These are phyloP conservation scores for Cardamine occulta DNA, from an alignment of 345 rosid genomes.

Conservation along the genomic window DNA sequence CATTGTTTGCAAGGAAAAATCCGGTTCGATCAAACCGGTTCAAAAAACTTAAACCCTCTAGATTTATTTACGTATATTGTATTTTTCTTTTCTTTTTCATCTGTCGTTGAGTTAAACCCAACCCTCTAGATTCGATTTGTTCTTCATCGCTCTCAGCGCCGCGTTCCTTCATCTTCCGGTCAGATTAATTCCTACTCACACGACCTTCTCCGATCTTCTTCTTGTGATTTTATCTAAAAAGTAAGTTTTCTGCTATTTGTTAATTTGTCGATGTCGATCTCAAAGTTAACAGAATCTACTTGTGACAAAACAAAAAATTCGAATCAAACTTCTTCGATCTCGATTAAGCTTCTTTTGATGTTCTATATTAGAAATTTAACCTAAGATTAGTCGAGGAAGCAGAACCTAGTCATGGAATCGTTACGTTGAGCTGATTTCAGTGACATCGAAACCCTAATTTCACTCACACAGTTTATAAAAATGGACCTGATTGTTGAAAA, in stretches of 20 bases:
- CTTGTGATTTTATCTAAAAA: not conserved
- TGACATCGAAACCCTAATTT: slow-evolving; percentile 27
- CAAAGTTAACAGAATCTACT: not conserved
- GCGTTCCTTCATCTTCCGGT: slow-evolving; percentile 10
- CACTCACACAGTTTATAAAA: not conserved
- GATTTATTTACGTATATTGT: not conserved
- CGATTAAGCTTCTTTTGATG: not conserved
- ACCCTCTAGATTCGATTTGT: slow-evolving; percentile 10
- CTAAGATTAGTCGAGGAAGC: not conserved
- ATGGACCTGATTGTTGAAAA: not conserved
- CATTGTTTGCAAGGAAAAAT: too few species aligned
- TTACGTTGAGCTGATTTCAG: not conserved
- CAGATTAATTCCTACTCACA: not conserved
- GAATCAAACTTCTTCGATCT: slow-evolving; percentile 2
- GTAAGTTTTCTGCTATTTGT: slow-evolving; percentile 15
- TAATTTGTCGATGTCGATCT: not conserved
- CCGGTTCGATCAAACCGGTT: slow-evolving; percentile 27
- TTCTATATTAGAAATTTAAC: not conserved
- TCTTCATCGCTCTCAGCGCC: slow-evolving; percentile 31
- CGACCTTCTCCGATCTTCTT: slow-evolving; percentile 19
- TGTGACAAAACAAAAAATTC: not conserved
- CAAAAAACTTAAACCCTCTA: not conserved
- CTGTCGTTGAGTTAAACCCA: slow-evolving; percentile 19
- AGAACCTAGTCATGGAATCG: slow-evolving; percentile 3
- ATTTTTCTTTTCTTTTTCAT: too few species aligned